phyloP scores from a whole-genome alignment of 768 basidiomycete genomes.

The Mycena latifolia region DNA sequence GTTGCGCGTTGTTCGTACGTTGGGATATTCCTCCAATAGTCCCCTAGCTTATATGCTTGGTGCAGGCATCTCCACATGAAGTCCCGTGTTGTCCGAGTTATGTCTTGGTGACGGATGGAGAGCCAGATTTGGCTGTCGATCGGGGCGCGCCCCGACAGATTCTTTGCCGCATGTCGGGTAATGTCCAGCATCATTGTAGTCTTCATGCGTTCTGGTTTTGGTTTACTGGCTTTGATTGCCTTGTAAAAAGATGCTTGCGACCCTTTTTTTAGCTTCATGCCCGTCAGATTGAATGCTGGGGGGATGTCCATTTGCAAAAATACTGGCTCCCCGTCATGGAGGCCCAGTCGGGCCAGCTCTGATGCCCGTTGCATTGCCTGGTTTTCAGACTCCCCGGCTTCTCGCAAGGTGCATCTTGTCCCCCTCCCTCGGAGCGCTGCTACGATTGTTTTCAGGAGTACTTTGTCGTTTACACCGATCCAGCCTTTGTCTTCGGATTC shows the following conservation, averaged over 20 bases:
- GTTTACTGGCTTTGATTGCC: background rate
- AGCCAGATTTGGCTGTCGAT: background rate
- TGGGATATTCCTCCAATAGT: background rate
- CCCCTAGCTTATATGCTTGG: slow-evolving; percentile 2
- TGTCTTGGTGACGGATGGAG: background rate
- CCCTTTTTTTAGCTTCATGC: background rate
- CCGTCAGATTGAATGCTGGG: background rate
- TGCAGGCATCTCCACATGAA: background rate
- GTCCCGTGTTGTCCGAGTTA: background rate
- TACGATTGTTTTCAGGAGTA: background rate
- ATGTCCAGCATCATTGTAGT: slow-evolving; percentile 2
- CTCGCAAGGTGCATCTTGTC: background rate
- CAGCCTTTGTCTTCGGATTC: background rate
- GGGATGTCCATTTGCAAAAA: background rate
- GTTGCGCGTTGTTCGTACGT: slow-evolving; percentile 7
- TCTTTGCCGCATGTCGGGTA: background rate
- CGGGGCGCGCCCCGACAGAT: background rate
- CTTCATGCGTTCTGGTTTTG: background rate
- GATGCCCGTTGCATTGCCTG: too few species aligned
- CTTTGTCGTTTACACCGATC: background rate
- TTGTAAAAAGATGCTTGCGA: background rate
- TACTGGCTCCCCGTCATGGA: too few species aligned
- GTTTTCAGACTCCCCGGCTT: background rate
- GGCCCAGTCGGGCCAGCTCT: too few species aligned
- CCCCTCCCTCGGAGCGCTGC: background rate